Evolutionary conservation across 2,329 filamentous ascomycete genomes (phyloP).

Genomic region (Monascus ruber): DNA sequence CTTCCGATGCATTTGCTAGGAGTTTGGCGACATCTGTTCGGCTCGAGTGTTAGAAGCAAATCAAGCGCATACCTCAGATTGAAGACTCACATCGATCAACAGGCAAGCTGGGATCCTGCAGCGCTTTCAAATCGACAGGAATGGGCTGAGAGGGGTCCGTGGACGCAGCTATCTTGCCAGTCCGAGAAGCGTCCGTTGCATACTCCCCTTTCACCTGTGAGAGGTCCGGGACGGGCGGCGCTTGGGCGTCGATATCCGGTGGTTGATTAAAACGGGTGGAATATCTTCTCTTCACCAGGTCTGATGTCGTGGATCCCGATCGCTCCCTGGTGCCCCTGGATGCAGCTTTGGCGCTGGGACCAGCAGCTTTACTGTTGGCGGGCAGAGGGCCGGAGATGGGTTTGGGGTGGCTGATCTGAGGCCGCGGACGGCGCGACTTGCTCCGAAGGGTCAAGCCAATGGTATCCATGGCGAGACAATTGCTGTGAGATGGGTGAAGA

Average conservation of each 20-base stretch:
- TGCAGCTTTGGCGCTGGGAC: slow-evolving; percentile 19
- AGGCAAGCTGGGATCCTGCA: slow-evolving; percentile 67
- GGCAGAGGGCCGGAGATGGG: slow-evolving; percentile 39
- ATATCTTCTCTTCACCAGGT: slow-evolving; percentile 88
- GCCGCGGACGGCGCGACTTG: slow-evolving; percentile 41
- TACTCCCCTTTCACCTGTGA: slow-evolving; percentile 51
- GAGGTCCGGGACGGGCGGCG: slow-evolving; percentile 59
- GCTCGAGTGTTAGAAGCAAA: background rate
- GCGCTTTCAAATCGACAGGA: slow-evolving; percentile 60
- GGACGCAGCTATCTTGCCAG: slow-evolving; percentile 36
- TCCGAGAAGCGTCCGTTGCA: slow-evolving; percentile 33
- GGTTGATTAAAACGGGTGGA: slow-evolving; percentile 81
- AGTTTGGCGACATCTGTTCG: slow-evolving; percentile 44
- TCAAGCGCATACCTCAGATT: background rate
- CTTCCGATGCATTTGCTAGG: slow-evolving; percentile 73
- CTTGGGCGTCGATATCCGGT: slow-evolving; percentile 55
- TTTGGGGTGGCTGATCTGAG: slow-evolving; percentile 50
- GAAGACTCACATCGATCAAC: slow-evolving; percentile 66
- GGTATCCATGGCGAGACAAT: slow-evolving; percentile 35
- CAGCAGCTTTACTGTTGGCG: slow-evolving; percentile 25
- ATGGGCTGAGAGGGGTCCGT: slow-evolving; percentile 49
- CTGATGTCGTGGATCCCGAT: slow-evolving; percentile 48
- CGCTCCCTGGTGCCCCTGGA: slow-evolving; percentile 26
- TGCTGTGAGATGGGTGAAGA: background rate
- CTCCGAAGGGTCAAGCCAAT: slow-evolving; percentile 53